Percentiles rank a stretch among this genome's conserved stretches.
phyloP scores from a whole-genome alignment of 2,329 filamentous ascomycete species.

The Diatrype stigma region DNA sequence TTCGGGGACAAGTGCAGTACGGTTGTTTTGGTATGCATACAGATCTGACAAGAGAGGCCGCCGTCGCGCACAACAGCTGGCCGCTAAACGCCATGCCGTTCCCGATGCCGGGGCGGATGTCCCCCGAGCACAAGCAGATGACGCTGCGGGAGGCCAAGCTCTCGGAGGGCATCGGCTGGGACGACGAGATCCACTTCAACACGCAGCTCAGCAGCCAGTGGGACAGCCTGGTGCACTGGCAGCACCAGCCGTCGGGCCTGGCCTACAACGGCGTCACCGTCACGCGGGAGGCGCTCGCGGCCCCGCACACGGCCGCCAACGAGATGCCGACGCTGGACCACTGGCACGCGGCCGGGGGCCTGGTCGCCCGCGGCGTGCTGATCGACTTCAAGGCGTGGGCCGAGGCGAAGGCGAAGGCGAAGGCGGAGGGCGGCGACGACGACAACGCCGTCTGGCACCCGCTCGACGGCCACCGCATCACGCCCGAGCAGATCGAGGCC shows the following conservation, averaged over 20 bases:
- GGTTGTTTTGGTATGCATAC: no score
- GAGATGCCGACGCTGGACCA: slow-evolving; percentile 39
- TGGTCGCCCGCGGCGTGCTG: slow-evolving; percentile 53
- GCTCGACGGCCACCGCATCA: slow-evolving; percentile 50
- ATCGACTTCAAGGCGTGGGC: slow-evolving; percentile 45
- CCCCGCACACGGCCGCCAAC: slow-evolving; percentile 26
- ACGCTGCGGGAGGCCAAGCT: slow-evolving; percentile 29
- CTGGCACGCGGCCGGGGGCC: slow-evolving; percentile 48
- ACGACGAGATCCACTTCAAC: slow-evolving; percentile 51
- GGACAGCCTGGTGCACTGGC: slow-evolving; percentile 49
- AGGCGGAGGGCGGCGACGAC: slow-evolving; percentile 34
- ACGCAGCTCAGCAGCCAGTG: slow-evolving; percentile 54
- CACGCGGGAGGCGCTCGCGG: slow-evolving; percentile 27
- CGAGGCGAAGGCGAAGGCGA: slow-evolving; percentile 38
- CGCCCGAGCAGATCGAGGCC: slow-evolving; percentile 49
- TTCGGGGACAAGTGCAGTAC: no score
- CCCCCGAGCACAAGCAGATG: slow-evolving; percentile 32
- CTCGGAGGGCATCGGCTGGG: slow-evolving; percentile 30
- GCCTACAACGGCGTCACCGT: slow-evolving; percentile 48
- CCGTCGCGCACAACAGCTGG: slow-evolving; percentile 30
- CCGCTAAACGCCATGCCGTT: slow-evolving; percentile 38
- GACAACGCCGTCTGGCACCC: slow-evolving; percentile 45
- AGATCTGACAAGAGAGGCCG: no score
- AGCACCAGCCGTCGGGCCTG: slow-evolving; percentile 37
- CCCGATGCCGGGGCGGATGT: slow-evolving; percentile 30